Conservation (phyloP, 2,329 filamentous ascomycete species). For the Geosmithia putterillii region DNA sequence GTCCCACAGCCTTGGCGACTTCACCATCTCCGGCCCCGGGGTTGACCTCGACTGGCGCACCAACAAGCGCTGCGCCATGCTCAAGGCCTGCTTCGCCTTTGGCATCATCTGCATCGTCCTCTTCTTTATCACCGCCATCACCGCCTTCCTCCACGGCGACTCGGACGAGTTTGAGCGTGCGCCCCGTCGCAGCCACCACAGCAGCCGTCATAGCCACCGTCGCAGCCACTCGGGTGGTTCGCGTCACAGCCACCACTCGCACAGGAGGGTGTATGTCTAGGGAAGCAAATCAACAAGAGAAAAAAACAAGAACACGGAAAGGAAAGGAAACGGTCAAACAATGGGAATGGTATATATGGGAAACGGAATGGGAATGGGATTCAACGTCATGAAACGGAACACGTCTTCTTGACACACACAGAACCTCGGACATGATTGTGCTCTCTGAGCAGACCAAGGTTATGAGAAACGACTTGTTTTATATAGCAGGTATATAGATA, state of each 20-base stretch:
- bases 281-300: not conserved
- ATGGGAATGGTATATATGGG: not conserved
- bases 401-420: not conserved
- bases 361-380: not conserved
- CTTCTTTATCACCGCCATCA: constrained; percentile 64
- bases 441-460: not conserved
- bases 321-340: not conserved
- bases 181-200: constrained; percentile 22
- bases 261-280: constrained; percentile 38
- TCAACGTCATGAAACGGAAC: not conserved
- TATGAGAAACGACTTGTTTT: not conserved
- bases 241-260: constrained; percentile 33
- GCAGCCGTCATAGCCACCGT: constrained; percentile 15
- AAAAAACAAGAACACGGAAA: not conserved
- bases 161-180: constrained; percentile 10
- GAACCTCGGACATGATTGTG: not conserved
- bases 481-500: not conserved
- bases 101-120: constrained; percentile 79
- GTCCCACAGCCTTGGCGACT: constrained; percentile 47
- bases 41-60: constrained; percentile 35
- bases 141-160: constrained; percentile 50
- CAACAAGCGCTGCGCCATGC: constrained; percentile 77
- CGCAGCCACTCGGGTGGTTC: constrained; percentile 18
- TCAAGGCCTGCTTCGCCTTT: constrained; percentile 82
- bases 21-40: constrained; percentile 38